Conservation (phyloP, 495 filamentous ascomycete species). For the Aspergillus hancockii region DNA sequence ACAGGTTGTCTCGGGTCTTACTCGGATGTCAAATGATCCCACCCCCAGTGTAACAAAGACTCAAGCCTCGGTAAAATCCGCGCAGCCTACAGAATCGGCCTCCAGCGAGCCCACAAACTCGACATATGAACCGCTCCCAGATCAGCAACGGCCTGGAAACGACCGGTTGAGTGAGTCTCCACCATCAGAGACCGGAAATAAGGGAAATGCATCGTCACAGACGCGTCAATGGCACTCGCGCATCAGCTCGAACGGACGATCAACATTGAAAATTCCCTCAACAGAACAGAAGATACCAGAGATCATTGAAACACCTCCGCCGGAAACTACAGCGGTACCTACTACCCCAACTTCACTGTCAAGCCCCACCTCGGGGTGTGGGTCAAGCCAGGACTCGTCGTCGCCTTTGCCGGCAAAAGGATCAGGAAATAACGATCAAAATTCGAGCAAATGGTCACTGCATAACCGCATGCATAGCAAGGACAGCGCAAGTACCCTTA, state of each 20-base stretch:
- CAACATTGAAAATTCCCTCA: slow-evolving; percentile 39
- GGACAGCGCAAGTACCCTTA: slow-evolving; percentile 32
- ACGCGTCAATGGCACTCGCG: slow-evolving; percentile 45
- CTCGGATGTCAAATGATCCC: slow-evolving; percentile 77
- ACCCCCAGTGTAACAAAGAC: slow-evolving; percentile 41
- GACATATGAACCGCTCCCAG: slow-evolving; percentile 31
- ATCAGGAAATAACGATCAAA: slow-evolving; percentile 21
- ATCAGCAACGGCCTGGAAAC: slow-evolving; percentile 28
- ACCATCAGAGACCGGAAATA: slow-evolving; percentile 10
- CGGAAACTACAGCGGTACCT: slow-evolving; percentile 31
- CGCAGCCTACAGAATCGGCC: slow-evolving; percentile 24
- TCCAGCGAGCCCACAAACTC: slow-evolving; percentile 25
- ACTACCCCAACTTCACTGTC: slow-evolving; percentile 29
- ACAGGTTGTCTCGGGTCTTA: slow-evolving; percentile 55
- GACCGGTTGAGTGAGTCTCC: slow-evolving; percentile 12
- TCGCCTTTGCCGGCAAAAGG: slow-evolving; percentile 26
- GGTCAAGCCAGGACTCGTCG: slow-evolving; percentile 55
- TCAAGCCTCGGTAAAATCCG: slow-evolving; percentile 31
- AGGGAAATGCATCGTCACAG: slow-evolving; percentile 28
- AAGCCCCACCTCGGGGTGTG: slow-evolving; percentile 46
- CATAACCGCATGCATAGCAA: slow-evolving; percentile 29
- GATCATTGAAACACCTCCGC: slow-evolving; percentile 68
- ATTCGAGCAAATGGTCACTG: slow-evolving; percentile 28
- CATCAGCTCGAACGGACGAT: slow-evolving; percentile 48
- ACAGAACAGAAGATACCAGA: slow-evolving; percentile 56